Conservation (phyloP, 345 rosid genomes). For the Linum trigynum region DNA sequence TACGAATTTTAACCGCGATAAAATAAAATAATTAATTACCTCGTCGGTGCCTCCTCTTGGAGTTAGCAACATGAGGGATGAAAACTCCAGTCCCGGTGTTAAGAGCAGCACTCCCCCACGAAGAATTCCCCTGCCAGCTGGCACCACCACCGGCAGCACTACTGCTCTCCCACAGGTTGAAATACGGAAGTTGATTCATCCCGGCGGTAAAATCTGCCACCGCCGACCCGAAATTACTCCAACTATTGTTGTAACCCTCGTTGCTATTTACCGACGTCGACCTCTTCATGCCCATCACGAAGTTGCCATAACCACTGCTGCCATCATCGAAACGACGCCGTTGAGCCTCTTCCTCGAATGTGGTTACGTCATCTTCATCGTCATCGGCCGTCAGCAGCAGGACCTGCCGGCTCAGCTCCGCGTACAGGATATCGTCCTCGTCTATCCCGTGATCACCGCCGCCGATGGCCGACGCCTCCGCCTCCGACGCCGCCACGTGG, state of each 20-base stretch:
- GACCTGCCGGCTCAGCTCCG: not conserved
- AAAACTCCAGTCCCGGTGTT: slow-evolving; percentile 2
- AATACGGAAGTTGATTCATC: not conserved
- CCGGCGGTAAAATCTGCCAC: not conserved
- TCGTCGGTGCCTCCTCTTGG: slow-evolving; percentile 1
- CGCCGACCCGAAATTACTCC: not conserved
- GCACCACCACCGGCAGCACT: not conserved
- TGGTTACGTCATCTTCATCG: not conserved
- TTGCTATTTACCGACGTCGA: not conserved
- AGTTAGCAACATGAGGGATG: not conserved
- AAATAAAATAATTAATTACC: not conserved
- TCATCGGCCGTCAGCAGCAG: not conserved
- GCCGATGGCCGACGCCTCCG: not conserved
- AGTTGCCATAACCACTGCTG: not conserved
- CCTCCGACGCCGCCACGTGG: too few species aligned
- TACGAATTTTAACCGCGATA: not conserved
- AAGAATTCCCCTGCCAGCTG: not conserved
- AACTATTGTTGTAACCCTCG: not conserved
- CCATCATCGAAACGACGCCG: not conserved
- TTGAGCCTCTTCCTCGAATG: too few species aligned
- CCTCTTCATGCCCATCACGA: not conserved
- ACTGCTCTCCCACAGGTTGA: not conserved
- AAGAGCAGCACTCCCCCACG: not conserved
- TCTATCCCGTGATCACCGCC: not conserved
- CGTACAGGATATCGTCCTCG: not conserved